Evolutionary conservation across 352 stramenopile genomes (phyloP).

Genomic region (Phytophthora pini): DNA sequence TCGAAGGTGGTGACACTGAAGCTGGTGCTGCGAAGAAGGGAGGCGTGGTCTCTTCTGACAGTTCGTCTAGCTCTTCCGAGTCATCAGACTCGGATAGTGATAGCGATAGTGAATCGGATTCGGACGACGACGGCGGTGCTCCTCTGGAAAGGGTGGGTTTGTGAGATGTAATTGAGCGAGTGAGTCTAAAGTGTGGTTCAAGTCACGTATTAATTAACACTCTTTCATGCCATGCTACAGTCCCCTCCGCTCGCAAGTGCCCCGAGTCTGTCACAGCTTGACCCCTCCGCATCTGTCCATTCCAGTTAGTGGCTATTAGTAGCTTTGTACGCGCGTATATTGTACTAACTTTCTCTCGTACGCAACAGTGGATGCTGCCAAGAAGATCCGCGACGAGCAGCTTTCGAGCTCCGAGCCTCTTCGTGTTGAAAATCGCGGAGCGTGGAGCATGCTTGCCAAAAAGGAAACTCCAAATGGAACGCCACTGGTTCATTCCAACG

Average conservation of each 20-base stretch:
- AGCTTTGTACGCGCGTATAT: no score
- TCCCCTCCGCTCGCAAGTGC: constrained; percentile 65
- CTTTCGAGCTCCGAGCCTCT: constrained; percentile 64
- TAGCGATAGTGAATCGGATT: constrained; percentile 89
- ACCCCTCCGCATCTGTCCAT: constrained; percentile 44
- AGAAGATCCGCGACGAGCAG: constrained; percentile 82
- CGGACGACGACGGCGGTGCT: constrained; percentile 73
- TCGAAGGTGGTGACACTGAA: constrained; percentile 42
- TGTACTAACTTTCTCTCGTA: no score
- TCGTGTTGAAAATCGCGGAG: constrained; percentile 82
- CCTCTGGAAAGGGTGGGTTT: constrained; percentile 89
- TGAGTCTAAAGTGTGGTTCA: constrained; percentile 39
- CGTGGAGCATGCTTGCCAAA: constrained; percentile 85
- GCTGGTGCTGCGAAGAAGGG: constrained; percentile 41
- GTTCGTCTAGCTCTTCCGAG: constrained; percentile 83
- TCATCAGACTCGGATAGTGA: constrained; percentile 87
- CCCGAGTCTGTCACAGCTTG: constrained; percentile 57
- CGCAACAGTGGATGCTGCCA: constrained; percentile 54
- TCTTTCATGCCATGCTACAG: constrained; percentile 45
- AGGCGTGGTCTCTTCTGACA: constrained; percentile 57
- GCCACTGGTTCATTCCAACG: constrained; percentile 63
- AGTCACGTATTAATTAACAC: constrained; percentile 40
- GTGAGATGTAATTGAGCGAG: constrained; percentile 58
- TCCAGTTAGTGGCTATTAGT: constrained; percentile 42
- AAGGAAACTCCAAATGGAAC: constrained; percentile 73